Evolutionary conservation across 176 grass and related monocot species (phyloP).

Genomic region (Pontederia crassipes): DNA sequence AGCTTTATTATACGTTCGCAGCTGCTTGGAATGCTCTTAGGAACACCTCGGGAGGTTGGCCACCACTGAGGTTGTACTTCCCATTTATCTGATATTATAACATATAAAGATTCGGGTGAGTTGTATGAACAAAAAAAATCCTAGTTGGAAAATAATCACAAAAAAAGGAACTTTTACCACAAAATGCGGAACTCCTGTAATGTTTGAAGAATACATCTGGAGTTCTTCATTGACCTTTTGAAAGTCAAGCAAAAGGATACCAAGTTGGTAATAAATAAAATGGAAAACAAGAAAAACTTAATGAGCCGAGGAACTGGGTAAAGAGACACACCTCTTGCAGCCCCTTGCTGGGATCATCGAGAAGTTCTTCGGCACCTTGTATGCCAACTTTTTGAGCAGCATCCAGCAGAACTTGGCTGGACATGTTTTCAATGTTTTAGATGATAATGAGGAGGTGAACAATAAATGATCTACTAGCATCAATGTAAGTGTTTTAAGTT

Average conservation of each 20-base stretch:
- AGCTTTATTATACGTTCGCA: slow-evolving; percentile 14
- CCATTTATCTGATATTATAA: slow-evolving; percentile 48
- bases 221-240: slow-evolving; percentile 79
- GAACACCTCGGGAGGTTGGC: slow-evolving; percentile 74
- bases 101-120: neutral
- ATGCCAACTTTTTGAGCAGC: slow-evolving; percentile 75
- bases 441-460: neutral
- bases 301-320: neutral
- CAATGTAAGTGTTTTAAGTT: no score
- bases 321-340: slow-evolving; percentile 41
- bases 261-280: neutral
- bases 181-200: slow-evolving; percentile 79
- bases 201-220: slow-evolving; percentile 65
- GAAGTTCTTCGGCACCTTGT: slow-evolving; percentile 71
- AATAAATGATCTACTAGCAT: no score
- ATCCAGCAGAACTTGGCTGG: slow-evolving; percentile 77
- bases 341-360: slow-evolving; percentile 61
- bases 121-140: neutral
- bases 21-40: slow-evolving; percentile 46
- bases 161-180: slow-evolving; percentile 37
- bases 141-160: neutral
- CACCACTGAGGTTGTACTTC: slow-evolving; percentile 70
- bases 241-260: slow-evolving; percentile 16
- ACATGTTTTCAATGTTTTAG: slow-evolving; percentile 9
- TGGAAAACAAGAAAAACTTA: neutral